Base-by-base conservation (phyloP, 768 basidiomycete species). In the Lentinula raphanica region DNA sequence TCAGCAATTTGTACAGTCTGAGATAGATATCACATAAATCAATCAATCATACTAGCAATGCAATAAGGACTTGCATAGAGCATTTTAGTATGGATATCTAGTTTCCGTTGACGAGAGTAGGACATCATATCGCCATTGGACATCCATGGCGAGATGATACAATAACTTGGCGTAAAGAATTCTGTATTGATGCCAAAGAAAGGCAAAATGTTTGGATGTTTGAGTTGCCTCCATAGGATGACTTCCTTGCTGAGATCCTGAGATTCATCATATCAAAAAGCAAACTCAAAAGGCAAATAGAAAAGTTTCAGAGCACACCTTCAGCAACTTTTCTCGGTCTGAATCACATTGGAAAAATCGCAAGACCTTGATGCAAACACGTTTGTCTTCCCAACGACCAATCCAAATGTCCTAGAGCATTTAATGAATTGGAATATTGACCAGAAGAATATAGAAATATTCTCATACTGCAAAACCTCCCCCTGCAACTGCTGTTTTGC, bases 1-100 rank as follows among this genome's bases (percentile, higher is more conserved):
- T 57, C 68, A 2, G 71, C 72, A 32, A 75, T 67, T 51, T 78
- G 64, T 35, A 54, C 57, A 13, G 67, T 65, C 69, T 71, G 35
- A n/a, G n/a, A 44, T 5, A 50, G 32, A 49, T 38, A 12, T n/a
- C n/a, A n/a, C n/a, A n/a, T 17, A 1, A 29, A 21, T 13, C 5
- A 6, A 63, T 27, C 42, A 67, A 66, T 68, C 65, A 64, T 72
- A 6, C 64, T 66, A 51, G 67, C 64, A 27, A 71, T 62, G 67
- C 11, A 38, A 58, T 65, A 63, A 62, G 36, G 38, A 31, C 29
- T 50, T 21, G 49, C 45, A 35, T 45, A 25, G 4, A 3, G 13
- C 17, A 56, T 17, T 28, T 49, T 27, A 40, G 36, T 39, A 17
- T 32, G 15, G 15, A 54, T 62, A 59, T 72, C 69, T 44, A 70